A percentile compares a stretch with the other conserved stretches of the same genome.
phyloP scores from a whole-genome alignment of 1,284 basidiomycete species.

The Sanghuangporus baumii region DNA sequence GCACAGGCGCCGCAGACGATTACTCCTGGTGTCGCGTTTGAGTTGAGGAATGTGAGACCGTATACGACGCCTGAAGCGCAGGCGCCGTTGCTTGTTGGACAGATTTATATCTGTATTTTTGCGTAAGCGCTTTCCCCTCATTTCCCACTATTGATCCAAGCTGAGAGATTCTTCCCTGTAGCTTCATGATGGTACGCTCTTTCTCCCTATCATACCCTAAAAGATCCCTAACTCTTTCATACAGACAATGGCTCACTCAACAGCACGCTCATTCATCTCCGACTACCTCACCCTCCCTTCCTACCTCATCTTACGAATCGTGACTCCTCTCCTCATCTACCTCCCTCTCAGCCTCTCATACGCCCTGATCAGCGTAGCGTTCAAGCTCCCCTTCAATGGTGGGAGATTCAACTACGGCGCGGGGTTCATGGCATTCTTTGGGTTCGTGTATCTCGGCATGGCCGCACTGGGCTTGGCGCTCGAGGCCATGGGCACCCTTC shows the following conservation, averaged over 20 bases:
- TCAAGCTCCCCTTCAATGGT: slow-evolving; percentile 32
- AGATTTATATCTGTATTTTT: slow-evolving; percentile 45
- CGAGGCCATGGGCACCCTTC: slow-evolving; percentile 33
- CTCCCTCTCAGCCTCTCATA: slow-evolving; percentile 37
- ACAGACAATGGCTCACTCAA: slow-evolving; percentile 38
- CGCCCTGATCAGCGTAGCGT: slow-evolving; percentile 41
- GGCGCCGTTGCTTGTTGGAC: slow-evolving; percentile 46
- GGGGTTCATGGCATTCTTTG: slow-evolving; percentile 41
- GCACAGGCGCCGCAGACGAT: slow-evolving; percentile 44
- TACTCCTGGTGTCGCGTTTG: slow-evolving; percentile 31
- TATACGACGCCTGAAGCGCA: slow-evolving; percentile 43
- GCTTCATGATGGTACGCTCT: not conserved
- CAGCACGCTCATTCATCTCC: slow-evolving; percentile 36
- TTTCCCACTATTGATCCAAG: not conserved
- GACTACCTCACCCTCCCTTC: slow-evolving; percentile 35
- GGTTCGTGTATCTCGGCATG: slow-evolving; percentile 33
- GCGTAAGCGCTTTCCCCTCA: slow-evolving; percentile 23
- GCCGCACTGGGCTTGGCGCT: slow-evolving; percentile 34
- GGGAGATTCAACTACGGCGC: slow-evolving; percentile 32
- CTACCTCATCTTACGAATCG: slow-evolving; percentile 35
- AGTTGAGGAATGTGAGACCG: slow-evolving; percentile 39
- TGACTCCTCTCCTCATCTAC: slow-evolving; percentile 35
- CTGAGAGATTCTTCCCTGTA: not conserved
- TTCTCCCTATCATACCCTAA: not conserved
- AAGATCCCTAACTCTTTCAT: slow-evolving; percentile 15